Evolutionary conservation across 345 rosid species (phyloP).

Genomic region (Rhodamnia argentea): DNA sequence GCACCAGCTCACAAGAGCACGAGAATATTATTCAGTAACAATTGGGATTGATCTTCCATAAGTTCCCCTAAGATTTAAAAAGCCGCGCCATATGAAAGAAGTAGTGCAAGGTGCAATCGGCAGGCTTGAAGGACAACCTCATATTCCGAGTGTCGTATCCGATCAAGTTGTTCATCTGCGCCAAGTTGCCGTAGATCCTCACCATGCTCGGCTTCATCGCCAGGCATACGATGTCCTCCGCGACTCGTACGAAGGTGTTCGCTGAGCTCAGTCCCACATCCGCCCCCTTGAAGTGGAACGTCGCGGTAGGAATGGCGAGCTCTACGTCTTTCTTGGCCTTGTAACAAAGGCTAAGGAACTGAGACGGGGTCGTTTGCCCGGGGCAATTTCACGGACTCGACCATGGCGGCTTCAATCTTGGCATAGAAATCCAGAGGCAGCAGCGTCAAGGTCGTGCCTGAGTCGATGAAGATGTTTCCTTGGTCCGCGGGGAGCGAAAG

Average conservation of each 20-base stretch:
- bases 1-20: too few species aligned
- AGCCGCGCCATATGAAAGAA: neutral
- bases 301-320: neutral
- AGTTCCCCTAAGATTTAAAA: too few species aligned
- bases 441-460: constrained; percentile 18
- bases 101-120: constrained; percentile 19
- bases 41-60: too few species aligned
- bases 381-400: neutral
- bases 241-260: constrained; percentile 21
- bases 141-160: constrained; percentile 27
- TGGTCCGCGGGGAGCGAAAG: neutral
- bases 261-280: constrained; percentile 25
- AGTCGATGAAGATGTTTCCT: constrained; percentile 6
- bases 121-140: constrained; percentile 27
- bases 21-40: too few species aligned
- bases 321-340: neutral
- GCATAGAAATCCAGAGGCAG: constrained; percentile 20
- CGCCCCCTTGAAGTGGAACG: neutral
- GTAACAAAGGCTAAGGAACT: constrained; percentile 3
- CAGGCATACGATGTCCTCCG: constrained; percentile 19
- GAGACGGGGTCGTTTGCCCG: constrained; percentile 24
- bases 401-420: constrained; percentile 1
- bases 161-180: constrained; percentile 29
- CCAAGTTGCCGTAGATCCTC: constrained; percentile 24
- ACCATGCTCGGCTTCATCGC: constrained; percentile 5